phyloP scores from a whole-genome alignment of 306 rosid genomes.

The Prunus campanulata region DNA sequence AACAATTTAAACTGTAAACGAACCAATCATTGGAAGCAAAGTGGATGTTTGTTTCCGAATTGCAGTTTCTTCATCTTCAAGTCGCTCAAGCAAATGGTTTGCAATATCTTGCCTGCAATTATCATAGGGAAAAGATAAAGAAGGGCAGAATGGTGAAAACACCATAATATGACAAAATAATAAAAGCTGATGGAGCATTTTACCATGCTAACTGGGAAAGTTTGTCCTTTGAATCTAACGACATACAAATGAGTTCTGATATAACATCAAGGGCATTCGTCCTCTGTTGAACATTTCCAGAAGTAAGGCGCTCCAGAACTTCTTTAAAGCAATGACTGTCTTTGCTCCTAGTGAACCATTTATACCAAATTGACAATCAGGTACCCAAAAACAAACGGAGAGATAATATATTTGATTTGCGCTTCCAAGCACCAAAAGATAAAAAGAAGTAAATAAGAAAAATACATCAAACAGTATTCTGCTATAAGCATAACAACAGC shows the following conservation, averaged over 20 bases:
- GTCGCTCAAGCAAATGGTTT: slow-evolving; percentile 61
- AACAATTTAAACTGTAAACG: slow-evolving; percentile 17
- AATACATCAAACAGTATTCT: slow-evolving; percentile 77
- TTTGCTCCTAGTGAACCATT: slow-evolving; percentile 56
- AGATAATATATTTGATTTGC: slow-evolving; percentile 5
- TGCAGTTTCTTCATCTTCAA: slow-evolving; percentile 65
- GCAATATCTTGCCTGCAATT: slow-evolving; percentile 69
- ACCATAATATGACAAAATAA: neutral
- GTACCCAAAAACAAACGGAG: slow-evolving; percentile 9
- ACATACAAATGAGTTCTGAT: slow-evolving; percentile 55
- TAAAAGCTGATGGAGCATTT: slow-evolving; percentile 10
- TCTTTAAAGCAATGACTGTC: slow-evolving; percentile 59
- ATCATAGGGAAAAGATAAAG: neutral
- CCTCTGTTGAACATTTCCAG: slow-evolving; percentile 62
- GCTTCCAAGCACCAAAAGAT: slow-evolving; percentile 10
- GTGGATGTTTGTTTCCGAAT: slow-evolving; percentile 60
- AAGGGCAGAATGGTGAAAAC: neutral
- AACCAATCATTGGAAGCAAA: slow-evolving; percentile 75
- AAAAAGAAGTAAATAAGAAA: slow-evolving; percentile 26
- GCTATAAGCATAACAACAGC: slow-evolving; percentile 83
- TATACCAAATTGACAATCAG: slow-evolving; percentile 25
- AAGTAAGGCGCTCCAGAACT: slow-evolving; percentile 65
- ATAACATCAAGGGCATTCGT: slow-evolving; percentile 83
- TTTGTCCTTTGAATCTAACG: slow-evolving; percentile 37
- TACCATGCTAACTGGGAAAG: slow-evolving; percentile 57